Percentiles rank a stretch among this genome's conserved stretches.
These are phyloP conservation scores for Penicillium daleae DNA, from an alignment of 495 filamentous ascomycete genomes.

Conservation along the genomic window DNA sequence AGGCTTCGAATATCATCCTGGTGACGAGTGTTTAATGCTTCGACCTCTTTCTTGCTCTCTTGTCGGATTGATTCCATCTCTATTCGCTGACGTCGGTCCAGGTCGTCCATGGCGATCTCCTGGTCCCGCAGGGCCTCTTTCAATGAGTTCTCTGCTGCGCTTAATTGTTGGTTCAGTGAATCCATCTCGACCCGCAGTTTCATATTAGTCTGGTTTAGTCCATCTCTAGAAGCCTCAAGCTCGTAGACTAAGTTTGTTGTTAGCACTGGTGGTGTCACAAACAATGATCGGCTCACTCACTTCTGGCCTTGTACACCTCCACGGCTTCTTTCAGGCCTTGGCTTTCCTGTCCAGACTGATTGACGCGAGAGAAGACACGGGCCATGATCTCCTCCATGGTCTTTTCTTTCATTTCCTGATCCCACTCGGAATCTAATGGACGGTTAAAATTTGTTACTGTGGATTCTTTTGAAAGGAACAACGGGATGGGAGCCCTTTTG, in stretches of 20 bases:
- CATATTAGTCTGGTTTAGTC: conserved; percentile 59
- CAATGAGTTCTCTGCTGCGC: conserved; percentile 47
- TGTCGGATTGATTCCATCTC: conserved; percentile 50
- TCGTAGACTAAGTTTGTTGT: conserved; percentile 58
- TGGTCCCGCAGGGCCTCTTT: conserved; percentile 56
- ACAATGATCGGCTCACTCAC: conserved; percentile 50
- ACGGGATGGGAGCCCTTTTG: conserved; percentile 27
- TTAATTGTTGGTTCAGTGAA: conserved; percentile 52
- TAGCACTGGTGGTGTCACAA: conserved; percentile 6
- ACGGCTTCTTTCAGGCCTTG: conserved; percentile 69
- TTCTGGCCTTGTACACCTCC: conserved; percentile 69
- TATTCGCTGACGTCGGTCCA: conserved; percentile 50
- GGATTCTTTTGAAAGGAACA: conserved; percentile 74
- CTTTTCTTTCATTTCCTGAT: conserved; percentile 68
- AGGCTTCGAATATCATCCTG: conserved; percentile 53
- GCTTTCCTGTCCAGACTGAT: conserved; percentile 60
- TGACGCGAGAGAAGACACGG: conserved; percentile 63
- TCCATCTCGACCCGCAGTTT: conserved; percentile 63
- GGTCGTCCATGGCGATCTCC: conserved; percentile 62
- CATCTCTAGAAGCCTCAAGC: conserved; percentile 62
- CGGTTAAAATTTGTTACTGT: conserved; percentile 55
- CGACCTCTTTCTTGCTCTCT: conserved; percentile 46
- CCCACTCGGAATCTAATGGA: conserved; percentile 63
- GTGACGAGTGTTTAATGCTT: conserved; percentile 47
- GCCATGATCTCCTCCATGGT: conserved; percentile 66